These are phyloP conservation scores for Sisymbrium irio DNA, from an alignment of 345 rosid genomes.

Conservation along the genomic window DNA sequence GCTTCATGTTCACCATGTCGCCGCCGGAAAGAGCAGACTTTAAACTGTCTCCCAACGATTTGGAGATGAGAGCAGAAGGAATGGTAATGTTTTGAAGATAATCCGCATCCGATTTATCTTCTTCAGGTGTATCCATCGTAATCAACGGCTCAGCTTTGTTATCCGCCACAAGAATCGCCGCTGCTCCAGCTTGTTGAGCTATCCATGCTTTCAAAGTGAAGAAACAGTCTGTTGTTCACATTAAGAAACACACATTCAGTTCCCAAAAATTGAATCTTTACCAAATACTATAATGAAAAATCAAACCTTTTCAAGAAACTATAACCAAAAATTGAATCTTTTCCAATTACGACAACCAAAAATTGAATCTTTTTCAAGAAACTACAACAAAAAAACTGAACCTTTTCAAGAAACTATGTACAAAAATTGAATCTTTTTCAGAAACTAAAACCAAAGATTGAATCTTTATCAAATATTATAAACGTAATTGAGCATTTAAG, in stretches of 20 bases:
- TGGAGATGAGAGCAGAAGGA: conserved; percentile 55
- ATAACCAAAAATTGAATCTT: background rate
- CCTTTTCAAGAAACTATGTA: background rate
- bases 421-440: background rate
- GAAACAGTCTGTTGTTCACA: conserved; percentile 61
- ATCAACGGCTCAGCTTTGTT: conserved; percentile 49
- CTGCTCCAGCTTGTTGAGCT: conserved; percentile 62
- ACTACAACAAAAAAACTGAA: background rate
- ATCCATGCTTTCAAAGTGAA: conserved; percentile 64
- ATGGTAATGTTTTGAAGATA: conserved; percentile 52
- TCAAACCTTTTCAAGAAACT: background rate
- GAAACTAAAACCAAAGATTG: background rate
- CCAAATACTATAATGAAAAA: background rate
- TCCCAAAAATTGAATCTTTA: background rate
- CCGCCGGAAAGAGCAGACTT: conserved; percentile 45
- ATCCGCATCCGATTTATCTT: conserved; percentile 48
- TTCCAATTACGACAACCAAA: background rate
- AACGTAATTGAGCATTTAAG: background rate
- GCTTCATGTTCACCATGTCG: conserved; percentile 48
- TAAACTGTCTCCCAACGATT: conserved; percentile 45
- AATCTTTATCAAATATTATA: background rate
- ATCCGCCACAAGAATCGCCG: conserved; percentile 60
- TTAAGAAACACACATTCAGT: background rate
- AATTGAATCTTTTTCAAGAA: background rate
- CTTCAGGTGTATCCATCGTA: conserved; percentile 61